These are phyloP conservation scores for Ciborinia camelliae DNA, from an alignment of 2,329 filamentous ascomycete species.

Conservation along the genomic window DNA sequence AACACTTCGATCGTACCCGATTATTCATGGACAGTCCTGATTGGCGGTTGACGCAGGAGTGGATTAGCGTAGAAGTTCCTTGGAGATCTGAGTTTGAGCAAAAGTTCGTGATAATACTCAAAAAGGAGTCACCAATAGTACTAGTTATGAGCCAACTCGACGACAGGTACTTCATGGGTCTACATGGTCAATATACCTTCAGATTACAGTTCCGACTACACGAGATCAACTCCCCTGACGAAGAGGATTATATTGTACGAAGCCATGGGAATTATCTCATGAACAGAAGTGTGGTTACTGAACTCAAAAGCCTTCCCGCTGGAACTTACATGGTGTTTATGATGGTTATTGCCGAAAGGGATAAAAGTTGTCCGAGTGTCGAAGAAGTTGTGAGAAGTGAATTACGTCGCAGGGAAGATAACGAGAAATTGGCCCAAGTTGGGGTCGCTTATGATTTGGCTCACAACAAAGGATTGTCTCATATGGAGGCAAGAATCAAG, in stretches of 20 bases:
- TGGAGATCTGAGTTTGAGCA: constrained; percentile 61
- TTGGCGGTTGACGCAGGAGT: constrained; percentile 57
- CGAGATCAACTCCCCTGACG: constrained; percentile 46
- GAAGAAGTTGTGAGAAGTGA: constrained; percentile 56
- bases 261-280: constrained; percentile 58
- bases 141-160: constrained; percentile 61
- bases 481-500: constrained; percentile 50
- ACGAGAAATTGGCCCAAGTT: constrained; percentile 57
- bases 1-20: constrained; percentile 58
- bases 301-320: constrained; percentile 53
- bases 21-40: constrained; percentile 54
- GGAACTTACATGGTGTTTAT: constrained; percentile 57
- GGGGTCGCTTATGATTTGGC: constrained; percentile 58
- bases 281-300: constrained; percentile 56
- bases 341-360: constrained; percentile 51
- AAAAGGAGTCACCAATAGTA: constrained; percentile 55
- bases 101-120: constrained; percentile 57
- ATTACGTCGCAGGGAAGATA: constrained; percentile 47
- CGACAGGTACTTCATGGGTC: constrained; percentile 57
- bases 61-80: constrained; percentile 60
- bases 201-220: constrained; percentile 50
- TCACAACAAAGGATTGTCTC: constrained; percentile 54
- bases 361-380: constrained; percentile 44
- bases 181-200: constrained; percentile 55
- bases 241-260: constrained; percentile 58